Evolutionary conservation across 1,284 basidiomycete species (phyloP).

Genomic region (Paramarasmius palmivorus): DNA sequence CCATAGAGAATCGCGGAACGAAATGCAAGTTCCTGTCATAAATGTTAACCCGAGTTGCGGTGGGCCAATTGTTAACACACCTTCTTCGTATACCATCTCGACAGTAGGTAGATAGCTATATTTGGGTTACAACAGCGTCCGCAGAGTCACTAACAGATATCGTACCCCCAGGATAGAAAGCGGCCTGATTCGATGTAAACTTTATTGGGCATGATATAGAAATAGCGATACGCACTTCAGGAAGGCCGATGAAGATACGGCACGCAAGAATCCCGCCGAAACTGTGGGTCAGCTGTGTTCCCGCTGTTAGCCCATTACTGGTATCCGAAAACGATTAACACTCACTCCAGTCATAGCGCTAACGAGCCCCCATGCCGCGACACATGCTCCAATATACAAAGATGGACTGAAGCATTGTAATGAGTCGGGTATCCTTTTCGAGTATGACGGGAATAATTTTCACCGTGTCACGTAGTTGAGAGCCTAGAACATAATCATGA

Average conservation of each 20-base stretch:
- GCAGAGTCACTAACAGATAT: too few species aligned
- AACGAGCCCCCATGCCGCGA: conserved; percentile 61
- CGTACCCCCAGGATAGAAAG: conserved; percentile 59
- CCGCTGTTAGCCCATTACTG: background rate
- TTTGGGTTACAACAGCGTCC: background rate
- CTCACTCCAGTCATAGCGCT: conserved; percentile 61
- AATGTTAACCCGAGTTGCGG: background rate
- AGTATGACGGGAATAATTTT: background rate
- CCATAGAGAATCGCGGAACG: conserved; percentile 70
- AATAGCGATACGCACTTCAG: conserved; percentile 40
- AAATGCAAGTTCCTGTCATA: conserved; percentile 58
- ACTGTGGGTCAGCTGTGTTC: conserved; percentile 48
- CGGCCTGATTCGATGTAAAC: conserved; percentile 35
- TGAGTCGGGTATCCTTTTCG: background rate
- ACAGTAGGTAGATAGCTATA: conserved; percentile 54
- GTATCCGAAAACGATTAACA: conserved; percentile 5
- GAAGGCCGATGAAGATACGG: conserved; percentile 64
- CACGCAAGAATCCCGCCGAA: conserved; percentile 57
- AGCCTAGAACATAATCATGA: conserved; percentile 16
- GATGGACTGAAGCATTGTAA: conserved; percentile 48
- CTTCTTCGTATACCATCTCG: conserved; percentile 68
- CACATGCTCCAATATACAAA: conserved; percentile 59
- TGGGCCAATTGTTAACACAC: conserved; percentile 24
- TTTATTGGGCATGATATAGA: background rate
- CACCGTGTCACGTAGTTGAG: too few species aligned